Evolutionary conservation across 257 asterid species (phyloP).

Genomic region (Salvia hispanica): DNA sequence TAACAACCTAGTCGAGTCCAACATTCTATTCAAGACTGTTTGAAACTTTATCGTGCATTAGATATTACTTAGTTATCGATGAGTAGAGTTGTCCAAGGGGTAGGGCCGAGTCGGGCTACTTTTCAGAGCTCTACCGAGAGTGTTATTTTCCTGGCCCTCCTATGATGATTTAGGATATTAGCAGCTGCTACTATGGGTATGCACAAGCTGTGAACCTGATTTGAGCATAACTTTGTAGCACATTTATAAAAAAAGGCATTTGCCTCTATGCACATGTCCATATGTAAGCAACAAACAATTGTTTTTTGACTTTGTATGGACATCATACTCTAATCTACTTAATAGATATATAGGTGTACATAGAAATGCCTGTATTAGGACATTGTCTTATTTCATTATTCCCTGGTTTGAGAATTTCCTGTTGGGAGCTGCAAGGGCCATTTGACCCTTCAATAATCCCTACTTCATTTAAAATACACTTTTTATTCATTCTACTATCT

Average conservation of each 20-base stretch:
- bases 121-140: no score
- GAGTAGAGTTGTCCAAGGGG: no score
- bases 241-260: not conserved
- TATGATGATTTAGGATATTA: no score
- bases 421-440: not conserved
- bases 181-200: no score
- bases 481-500: no score
- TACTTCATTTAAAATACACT: not conserved
- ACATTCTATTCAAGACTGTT: not conserved
- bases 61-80: not conserved
- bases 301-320: constrained; percentile 47
- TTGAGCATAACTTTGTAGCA: not conserved
- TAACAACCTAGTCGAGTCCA: not conserved
- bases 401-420: constrained; percentile 5
- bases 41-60: not conserved
- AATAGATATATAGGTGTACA: not conserved
- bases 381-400: not conserved
- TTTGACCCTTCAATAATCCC: constrained; percentile 9
- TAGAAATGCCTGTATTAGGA: not conserved
- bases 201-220: no score
- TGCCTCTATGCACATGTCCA: not conserved
- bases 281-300: not conserved
- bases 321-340: constrained; percentile 37
- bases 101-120: no score
- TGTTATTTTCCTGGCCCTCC: no score